These are phyloP conservation scores for Phytophthora meadii DNA, from an alignment of 352 stramenopile species.

Conservation along the genomic window DNA sequence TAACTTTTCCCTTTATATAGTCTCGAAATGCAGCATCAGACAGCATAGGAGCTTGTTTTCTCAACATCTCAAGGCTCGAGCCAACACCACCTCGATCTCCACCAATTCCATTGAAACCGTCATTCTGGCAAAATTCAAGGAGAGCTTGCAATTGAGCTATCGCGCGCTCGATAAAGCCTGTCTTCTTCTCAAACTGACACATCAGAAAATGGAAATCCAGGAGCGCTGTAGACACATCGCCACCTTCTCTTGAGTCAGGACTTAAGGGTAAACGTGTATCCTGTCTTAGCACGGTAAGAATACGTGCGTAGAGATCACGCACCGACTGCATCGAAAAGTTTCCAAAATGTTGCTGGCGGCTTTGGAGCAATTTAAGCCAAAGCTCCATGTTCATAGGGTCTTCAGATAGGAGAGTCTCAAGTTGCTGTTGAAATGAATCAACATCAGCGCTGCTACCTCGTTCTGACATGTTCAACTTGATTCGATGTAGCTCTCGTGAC, in stretches of 20 bases:
- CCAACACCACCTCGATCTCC: slow-evolving; percentile 15
- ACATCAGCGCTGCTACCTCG: slow-evolving; percentile 30
- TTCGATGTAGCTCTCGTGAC: slow-evolving; percentile 46
- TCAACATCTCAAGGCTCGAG: background rate
- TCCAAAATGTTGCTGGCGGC: slow-evolving; percentile 67
- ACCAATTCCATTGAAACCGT: slow-evolving; percentile 31
- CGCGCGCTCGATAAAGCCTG: slow-evolving; percentile 66
- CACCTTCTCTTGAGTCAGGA: background rate
- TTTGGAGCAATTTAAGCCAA: slow-evolving; percentile 66
- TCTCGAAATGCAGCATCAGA: slow-evolving; percentile 20
- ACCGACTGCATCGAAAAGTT: slow-evolving; percentile 73
- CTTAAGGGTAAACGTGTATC: background rate
- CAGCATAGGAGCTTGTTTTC: slow-evolving; percentile 12
- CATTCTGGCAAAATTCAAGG: slow-evolving; percentile 53
- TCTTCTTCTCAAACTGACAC: slow-evolving; percentile 58
- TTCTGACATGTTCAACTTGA: slow-evolving; percentile 60
- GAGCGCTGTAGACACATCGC: slow-evolving; percentile 32
- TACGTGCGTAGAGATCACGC: slow-evolving; percentile 74
- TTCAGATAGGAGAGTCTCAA: slow-evolving; percentile 62
- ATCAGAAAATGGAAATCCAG: slow-evolving; percentile 62
- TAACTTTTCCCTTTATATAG: slow-evolving; percentile 24
- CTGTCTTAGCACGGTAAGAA: slow-evolving; percentile 56
- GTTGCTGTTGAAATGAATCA: slow-evolving; percentile 35
- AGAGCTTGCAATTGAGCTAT: slow-evolving; percentile 76
- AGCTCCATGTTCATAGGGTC: slow-evolving; percentile 58